phyloP scores from a whole-genome alignment of 192 early-diverging fungal genomes.

The Entomortierella chlamydospora region DNA sequence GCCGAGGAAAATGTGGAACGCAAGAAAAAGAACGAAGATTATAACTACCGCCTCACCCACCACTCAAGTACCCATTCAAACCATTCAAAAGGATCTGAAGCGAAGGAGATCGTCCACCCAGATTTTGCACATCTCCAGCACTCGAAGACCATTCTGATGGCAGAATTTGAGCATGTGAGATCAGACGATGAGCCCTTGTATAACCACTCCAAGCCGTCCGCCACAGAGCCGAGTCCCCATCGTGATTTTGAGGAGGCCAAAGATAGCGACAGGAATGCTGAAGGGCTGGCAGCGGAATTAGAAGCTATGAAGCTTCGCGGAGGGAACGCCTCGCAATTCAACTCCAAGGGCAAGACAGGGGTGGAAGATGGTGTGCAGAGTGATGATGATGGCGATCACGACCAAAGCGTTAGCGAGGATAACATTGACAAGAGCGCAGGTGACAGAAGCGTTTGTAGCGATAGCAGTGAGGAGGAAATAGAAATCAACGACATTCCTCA shows the following conservation, averaged over 20 bases:
- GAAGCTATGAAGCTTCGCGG: constrained; percentile 14
- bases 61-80: too few species aligned
- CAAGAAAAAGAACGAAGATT: neutral
- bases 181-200: neutral
- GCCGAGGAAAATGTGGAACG: constrained; percentile 38
- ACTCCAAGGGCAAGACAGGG: neutral
- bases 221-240: constrained; percentile 19
- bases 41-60: too few species aligned
- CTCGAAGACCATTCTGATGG: neutral
- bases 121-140: neutral
- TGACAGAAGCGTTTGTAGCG: neutral
- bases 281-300: constrained; percentile 16
- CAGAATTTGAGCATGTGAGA: neutral
- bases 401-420: neutral
- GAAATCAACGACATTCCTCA: neutral
- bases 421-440: neutral
- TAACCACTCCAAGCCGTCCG: constrained; percentile 6
- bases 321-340: neutral
- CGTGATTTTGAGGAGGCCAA: neutral
- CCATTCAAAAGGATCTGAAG: too few species aligned
- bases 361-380: neutral
- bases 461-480: neutral
- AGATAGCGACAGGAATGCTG: constrained; percentile 5
- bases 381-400: neutral
- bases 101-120: too few species aligned